phyloP scores from a whole-genome alignment of 306 rosid species.

The Ammopiptanthus mongolicus region DNA sequence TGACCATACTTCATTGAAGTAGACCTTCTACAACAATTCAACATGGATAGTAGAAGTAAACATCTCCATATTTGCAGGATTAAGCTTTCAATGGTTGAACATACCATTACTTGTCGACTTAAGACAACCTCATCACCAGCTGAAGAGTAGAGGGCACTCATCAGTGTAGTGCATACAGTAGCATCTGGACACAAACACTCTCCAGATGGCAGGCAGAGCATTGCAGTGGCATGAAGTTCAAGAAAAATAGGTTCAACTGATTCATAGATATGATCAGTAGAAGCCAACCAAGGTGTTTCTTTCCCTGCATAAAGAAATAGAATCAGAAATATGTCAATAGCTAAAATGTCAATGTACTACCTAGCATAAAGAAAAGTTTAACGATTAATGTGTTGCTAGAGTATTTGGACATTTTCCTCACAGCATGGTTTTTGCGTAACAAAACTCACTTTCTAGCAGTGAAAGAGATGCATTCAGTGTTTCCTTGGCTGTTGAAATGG shows the following conservation, averaged over 20 bases:
- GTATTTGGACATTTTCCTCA: constrained; percentile 6
- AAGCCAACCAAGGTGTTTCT: constrained; percentile 70
- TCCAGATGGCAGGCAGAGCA: constrained; percentile 94
- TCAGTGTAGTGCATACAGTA: constrained; percentile 73
- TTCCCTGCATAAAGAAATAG: constrained; percentile 48
- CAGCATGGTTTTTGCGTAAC: not conserved
- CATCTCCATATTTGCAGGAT: not conserved
- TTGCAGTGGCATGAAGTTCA: constrained; percentile 84
- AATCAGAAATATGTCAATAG: not conserved
- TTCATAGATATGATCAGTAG: constrained; percentile 33
- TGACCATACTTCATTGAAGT: no score
- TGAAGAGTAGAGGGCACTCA: constrained; percentile 77
- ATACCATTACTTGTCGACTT: constrained; percentile 67
- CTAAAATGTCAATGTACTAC: not conserved
- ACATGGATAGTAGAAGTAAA: not conserved
- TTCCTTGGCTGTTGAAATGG: constrained; percentile 72
- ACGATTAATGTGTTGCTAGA: constrained; percentile 6
- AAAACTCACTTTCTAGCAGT: constrained; percentile 67
- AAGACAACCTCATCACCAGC: constrained; percentile 63
- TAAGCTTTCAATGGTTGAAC: constrained; percentile 22
- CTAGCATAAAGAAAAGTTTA: not conserved
- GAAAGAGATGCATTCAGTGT: constrained; percentile 66
- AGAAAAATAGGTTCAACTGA: constrained; percentile 62
- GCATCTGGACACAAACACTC: constrained; percentile 91
- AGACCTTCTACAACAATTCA: not conserved